A percentile compares a stretch with the other conserved stretches of the same genome.
These are phyloP conservation scores for Extremus antarcticus DNA, from an alignment of 495 filamentous ascomycete species.

Conservation along the genomic window DNA sequence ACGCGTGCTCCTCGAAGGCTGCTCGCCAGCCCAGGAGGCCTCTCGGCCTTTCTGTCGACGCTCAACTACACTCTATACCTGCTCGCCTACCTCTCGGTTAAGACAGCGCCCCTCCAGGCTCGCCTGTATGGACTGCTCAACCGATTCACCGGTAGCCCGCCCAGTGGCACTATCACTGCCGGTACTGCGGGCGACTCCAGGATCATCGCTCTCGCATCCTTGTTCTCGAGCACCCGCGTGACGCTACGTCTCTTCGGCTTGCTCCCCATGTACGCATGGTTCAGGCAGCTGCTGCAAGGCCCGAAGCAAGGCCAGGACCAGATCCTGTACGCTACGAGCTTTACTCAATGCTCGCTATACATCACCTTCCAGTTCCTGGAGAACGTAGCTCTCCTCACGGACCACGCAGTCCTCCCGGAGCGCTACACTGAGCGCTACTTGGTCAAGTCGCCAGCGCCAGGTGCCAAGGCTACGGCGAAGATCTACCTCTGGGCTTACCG, in stretches of 20 bases:
- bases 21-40: constrained; percentile 27
- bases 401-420: constrained; percentile 20
- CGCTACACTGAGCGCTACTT: constrained; percentile 18
- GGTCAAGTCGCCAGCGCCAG: constrained; percentile 4
- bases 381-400: constrained; percentile 26
- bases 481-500: constrained; percentile 26
- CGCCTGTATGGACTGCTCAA: constrained; percentile 19
- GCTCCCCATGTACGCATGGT: constrained; percentile 28
- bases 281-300: constrained; percentile 23
- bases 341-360: constrained; percentile 25
- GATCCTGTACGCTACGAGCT: constrained; percentile 24
- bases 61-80: constrained; percentile 32
- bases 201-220: constrained; percentile 22
- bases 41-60: constrained; percentile 29
- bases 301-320: constrained; percentile 24
- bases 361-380: constrained; percentile 29
- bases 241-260: constrained; percentile 30
- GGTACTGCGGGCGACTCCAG: constrained; percentile 4
- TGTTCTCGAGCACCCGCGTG: constrained; percentile 26
- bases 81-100: constrained; percentile 27
- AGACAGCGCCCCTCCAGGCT: constrained; percentile 13
- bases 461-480: constrained; percentile 12
- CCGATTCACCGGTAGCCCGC: constrained; percentile 12
- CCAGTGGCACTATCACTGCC: constrained; percentile 10
- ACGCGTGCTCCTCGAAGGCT: constrained; percentile 14